Base-by-base conservation (phyloP, 2,329 filamentous ascomycete species). In the Epichloe hybrida region DNA sequence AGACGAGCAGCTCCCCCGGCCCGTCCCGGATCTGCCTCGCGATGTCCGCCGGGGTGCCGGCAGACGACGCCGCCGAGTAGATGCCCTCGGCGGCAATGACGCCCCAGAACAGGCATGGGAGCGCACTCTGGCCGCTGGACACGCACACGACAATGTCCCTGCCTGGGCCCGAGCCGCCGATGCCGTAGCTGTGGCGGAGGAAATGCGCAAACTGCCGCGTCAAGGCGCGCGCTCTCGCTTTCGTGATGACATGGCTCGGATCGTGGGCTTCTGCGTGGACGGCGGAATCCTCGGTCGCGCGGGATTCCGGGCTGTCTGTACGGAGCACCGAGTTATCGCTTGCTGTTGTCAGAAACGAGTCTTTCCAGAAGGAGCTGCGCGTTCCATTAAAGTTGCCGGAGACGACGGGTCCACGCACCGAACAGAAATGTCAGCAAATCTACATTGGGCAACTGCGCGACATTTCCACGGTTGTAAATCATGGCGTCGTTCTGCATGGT, bases 51-150 rank as follows among this genome's bases (percentile, higher is more conserved):
- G 70, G 65, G 0, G 77, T 79, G 5, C 69, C 72, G 0, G 71
- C 68, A 0, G 75, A 68, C 45, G 70, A 75, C 0, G 76, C 76
- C 5, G 76, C 73, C 6, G 75, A 77, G 56, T 78, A 82, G 27
- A 83, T 71, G 17, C 77, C 80, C 1, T 74, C 78, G 2, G 78
- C 77, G 3, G 75, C 79, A 44, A 83, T 68, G 49, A 80, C 72
- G 13, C 72, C 75, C 55, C 71, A 81, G 58, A 79, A 77, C 1
- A 79, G 55, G 12, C 72, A 67, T 0, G 77, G 72, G 0, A 81
- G 66, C 5, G 79, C 66, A 44, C 72, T 72, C 55, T 81, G 75
- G 2, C 79, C 79, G 0, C 73, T 72, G 1, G 75, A 77, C 31
- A 82, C 72, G 17, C 73, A 69, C 4, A 79, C 73, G 13, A 81